Conservation (phyloP, 176 grass and related monocot genomes). For the Rhynchospora pubera region DNA sequence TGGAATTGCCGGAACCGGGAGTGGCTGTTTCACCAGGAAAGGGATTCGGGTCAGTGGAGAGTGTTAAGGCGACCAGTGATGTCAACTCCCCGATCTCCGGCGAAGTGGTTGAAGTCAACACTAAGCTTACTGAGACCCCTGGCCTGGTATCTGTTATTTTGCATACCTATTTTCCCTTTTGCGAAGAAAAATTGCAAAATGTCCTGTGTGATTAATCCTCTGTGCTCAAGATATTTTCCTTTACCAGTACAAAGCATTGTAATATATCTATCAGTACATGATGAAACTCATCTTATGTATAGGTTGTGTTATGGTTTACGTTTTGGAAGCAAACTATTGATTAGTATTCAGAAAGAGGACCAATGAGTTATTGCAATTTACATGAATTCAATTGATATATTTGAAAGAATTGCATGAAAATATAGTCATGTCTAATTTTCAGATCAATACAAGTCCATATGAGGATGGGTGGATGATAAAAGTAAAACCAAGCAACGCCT, state of each 20-base stretch:
- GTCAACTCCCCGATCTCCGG: conserved; percentile 85
- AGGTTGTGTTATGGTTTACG: neutral
- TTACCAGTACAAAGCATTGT: neutral
- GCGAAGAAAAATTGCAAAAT: neutral
- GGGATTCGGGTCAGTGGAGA: conserved; percentile 84
- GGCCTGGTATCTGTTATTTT: conserved; percentile 49
- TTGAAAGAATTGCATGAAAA: neutral
- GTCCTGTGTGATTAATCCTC: neutral
- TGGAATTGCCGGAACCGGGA: conserved; percentile 75
- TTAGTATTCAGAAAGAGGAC: neutral
- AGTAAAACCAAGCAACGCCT: conserved; percentile 63
- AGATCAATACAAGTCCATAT: conserved; percentile 89
- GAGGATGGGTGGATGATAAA: conserved; percentile 99
- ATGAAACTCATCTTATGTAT: neutral
- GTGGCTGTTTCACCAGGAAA: conserved; percentile 37
- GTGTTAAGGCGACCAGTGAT: conserved; percentile 95
- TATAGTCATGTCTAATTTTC: neutral
- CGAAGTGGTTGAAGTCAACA: conserved; percentile 75
- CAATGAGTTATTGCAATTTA: neutral
- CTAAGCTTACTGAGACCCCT: conserved; percentile 57
- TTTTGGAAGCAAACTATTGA: neutral
- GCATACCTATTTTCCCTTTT: neutral
- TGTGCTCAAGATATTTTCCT: neutral
- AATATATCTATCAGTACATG: neutral
- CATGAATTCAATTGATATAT: neutral